Percentiles rank a stretch among this genome's conserved stretches.
phyloP scores from a whole-genome alignment of 2,329 filamentous ascomycete species.

The Trichoderma breve region DNA sequence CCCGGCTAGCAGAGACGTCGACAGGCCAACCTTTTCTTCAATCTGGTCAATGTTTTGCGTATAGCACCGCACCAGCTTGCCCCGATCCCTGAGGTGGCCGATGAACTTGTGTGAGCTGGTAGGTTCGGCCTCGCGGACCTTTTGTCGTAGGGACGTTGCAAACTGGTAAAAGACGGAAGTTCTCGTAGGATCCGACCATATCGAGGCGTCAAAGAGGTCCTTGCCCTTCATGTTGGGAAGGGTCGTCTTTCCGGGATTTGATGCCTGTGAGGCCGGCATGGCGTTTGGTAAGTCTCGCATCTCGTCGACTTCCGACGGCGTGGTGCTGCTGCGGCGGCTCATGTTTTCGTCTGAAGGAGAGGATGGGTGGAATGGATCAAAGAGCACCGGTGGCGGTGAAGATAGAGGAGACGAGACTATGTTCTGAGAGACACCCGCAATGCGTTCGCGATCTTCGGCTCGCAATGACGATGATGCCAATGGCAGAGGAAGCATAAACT shows the following conservation, averaged over 20 bases:
- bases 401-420: slow-evolving; percentile 55
- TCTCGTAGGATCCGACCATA: slow-evolving; percentile 66
- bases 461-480: slow-evolving; percentile 28
- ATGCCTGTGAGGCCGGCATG: slow-evolving; percentile 40
- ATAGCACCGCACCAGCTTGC: slow-evolving; percentile 68
- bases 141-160: slow-evolving; percentile 64
- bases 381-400: slow-evolving; percentile 53
- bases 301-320: slow-evolving; percentile 47
- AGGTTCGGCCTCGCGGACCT: slow-evolving; percentile 60
- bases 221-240: slow-evolving; percentile 66
- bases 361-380: slow-evolving; percentile 48
- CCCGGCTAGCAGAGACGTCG: slow-evolving; percentile 59
- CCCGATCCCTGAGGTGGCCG: slow-evolving; percentile 62
- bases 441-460: slow-evolving; percentile 25
- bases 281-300: slow-evolving; percentile 41
- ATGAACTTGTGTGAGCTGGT: slow-evolving; percentile 69
- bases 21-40: slow-evolving; percentile 67
- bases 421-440: slow-evolving; percentile 26
- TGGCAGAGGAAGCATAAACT: slow-evolving; percentile 29
- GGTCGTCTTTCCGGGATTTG: slow-evolving; percentile 33
- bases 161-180: slow-evolving; percentile 73
- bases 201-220: slow-evolving; percentile 68
- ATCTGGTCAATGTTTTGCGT: slow-evolving; percentile 75
- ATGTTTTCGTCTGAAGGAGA: slow-evolving; percentile 39
- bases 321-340: slow-evolving; percentile 38